Evolutionary conservation across 148 eudicot genomes (phyloP), one percentile per base, ranked within the genome.

Genomic region (Vaccinium darrowii): DNA sequence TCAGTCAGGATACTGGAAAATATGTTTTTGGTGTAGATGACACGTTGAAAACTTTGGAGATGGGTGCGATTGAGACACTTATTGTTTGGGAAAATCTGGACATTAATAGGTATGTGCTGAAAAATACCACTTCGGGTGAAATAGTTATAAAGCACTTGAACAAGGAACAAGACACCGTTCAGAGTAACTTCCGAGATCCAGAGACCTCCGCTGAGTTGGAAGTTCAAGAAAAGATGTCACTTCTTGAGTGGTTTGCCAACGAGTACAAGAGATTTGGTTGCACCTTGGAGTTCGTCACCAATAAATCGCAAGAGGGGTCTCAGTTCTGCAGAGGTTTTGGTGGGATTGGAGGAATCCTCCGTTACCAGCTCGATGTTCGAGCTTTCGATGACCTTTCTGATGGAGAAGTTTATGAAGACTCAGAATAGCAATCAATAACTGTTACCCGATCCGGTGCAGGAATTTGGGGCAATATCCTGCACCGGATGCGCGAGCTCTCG

Each of bases 81-180:
- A 86, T 86, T 54, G 88, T 86, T 8, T 86, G 88, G 88, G 88
- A 86, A 78, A 86, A 86, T 79, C 62, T 86, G 60, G 88, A 86
- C 56, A 86, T 86, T 39, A 82, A 39, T 39, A 83, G 88, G 85
- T 86, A 86, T 53, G 49, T n/a, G 58, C 25, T 86, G 73, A 86
- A 86, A 71, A 86, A 86, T 83, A 43, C 3, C 15, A 10, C 75
- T 23, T 54, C 88, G 0, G 85, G 88, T 78, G 85, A 86, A 71
- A 57, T 86, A 65, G 79, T 86, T 27, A 78, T 86, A 16, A 86
- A 86, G 80, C 88, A 86, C 83, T 54, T 86, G 43, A 86, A 86
- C 78, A 86, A 82, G 69, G 88, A 86, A 27, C 79, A 86, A 49
- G 85, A 78, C 18, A 72, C 82, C 8, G 53, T 54, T 69, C 85